Evolutionary conservation across 352 stramenopile genomes (phyloP).

Genomic region (Ophiocytium majus): DNA sequence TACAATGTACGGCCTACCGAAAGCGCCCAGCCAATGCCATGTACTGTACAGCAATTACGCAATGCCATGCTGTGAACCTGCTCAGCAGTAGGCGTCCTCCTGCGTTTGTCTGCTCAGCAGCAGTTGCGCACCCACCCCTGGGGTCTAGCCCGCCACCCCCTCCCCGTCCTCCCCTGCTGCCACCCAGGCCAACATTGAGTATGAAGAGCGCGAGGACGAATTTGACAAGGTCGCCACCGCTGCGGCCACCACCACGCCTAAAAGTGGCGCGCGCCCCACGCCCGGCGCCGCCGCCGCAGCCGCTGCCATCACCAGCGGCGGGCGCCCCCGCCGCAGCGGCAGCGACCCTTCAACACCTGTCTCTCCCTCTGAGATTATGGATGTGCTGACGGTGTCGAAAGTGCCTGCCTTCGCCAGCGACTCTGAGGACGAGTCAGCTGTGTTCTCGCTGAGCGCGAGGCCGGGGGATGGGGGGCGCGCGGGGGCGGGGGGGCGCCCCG

Average conservation of each 20-base stretch:
- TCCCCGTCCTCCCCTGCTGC: neutral
- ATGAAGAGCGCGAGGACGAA: slow-evolving; percentile 51
- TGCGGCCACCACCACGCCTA: neutral
- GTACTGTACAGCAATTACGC: too few species aligned
- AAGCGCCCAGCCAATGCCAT: too few species aligned
- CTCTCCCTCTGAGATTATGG: neutral
- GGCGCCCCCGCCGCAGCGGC: too few species aligned
- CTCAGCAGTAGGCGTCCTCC: too few species aligned
- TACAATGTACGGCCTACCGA: too few species aligned
- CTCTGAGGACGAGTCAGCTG: neutral
- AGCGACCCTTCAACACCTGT: too few species aligned
- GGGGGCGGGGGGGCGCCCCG: too few species aligned
- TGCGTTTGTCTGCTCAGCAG: too few species aligned
- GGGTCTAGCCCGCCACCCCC: neutral
- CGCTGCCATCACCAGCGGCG: too few species aligned
- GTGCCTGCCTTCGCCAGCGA: slow-evolving; percentile 17
- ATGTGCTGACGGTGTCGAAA: neutral
- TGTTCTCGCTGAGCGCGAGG: slow-evolving; percentile 13
- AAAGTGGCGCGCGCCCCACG: too few species aligned
- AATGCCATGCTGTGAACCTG: too few species aligned
- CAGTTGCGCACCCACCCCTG: neutral
- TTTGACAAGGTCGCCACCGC: slow-evolving; percentile 39
- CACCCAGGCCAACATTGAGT: slow-evolving; percentile 41
- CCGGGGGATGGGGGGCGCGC: neutral
- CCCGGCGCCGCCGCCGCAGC: too few species aligned